Evolutionary conservation across 2,329 filamentous ascomycete genomes (phyloP).

Genomic region (Lasiodiplodia theobromae): DNA sequence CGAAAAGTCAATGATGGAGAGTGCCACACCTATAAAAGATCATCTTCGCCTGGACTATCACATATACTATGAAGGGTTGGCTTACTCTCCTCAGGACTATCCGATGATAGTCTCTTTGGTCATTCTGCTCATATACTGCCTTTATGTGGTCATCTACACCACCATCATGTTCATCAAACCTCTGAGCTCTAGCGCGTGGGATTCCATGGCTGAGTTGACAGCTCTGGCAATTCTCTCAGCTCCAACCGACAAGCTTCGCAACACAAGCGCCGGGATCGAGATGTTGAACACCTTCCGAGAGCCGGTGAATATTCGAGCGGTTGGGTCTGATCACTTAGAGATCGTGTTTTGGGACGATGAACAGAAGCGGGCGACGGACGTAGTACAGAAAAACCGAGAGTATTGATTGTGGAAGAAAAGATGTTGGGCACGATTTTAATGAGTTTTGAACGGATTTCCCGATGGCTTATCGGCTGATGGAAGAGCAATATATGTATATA

Average conservation of each 20-base stretch:
- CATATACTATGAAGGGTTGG: no score
- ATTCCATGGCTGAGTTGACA: constrained; percentile 13
- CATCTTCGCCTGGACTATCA: no score
- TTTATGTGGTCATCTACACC: background rate
- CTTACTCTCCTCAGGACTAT: background rate
- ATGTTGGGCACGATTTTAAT: no score
- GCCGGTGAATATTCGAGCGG: background rate
- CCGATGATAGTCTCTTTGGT: background rate
- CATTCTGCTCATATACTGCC: background rate
- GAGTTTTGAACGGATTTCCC: no score
- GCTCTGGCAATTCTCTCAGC: background rate
- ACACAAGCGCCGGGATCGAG: background rate
- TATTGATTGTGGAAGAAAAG: background rate
- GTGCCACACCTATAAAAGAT: no score
- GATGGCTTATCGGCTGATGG: no score
- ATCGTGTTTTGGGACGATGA: background rate
- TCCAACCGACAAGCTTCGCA: background rate
- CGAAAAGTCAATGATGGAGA: no score
- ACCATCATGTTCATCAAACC: background rate
- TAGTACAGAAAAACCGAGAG: background rate
- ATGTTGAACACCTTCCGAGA: background rate
- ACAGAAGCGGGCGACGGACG: background rate
- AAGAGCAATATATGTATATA: no score
- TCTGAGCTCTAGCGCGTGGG: background rate
- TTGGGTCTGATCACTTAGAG: background rate